Evolutionary conservation across 1,139 yeast genomes (phyloP).

Genomic region (Saccharomyces hybrid): DNA sequence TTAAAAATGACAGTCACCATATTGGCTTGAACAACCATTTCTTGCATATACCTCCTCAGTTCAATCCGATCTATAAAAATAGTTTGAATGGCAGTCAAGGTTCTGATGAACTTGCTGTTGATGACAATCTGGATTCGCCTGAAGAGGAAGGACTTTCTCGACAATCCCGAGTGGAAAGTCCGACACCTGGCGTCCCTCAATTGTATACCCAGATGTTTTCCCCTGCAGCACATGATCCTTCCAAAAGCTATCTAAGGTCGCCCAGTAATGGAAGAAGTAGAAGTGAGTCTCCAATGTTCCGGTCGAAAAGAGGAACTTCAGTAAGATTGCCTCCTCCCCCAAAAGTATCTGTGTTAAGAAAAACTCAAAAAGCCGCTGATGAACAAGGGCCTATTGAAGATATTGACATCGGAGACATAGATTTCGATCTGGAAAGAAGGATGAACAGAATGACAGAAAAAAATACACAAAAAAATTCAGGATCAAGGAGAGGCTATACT

Average conservation of each 20-base stretch:
- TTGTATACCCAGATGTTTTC: background rate
- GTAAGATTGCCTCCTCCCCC: conserved; percentile 34
- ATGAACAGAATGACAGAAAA: conserved; percentile 19
- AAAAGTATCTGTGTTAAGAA: conserved; percentile 26
- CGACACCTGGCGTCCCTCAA: conserved; percentile 1
- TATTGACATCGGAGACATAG: conserved; percentile 21
- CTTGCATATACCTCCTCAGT: conserved; percentile 29
- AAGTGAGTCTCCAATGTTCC: conserved; percentile 8
- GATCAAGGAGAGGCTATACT: conserved; percentile 25
- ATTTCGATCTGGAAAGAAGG: conserved; percentile 14
- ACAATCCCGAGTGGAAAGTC: background rate
- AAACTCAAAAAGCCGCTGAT: conserved; percentile 7
- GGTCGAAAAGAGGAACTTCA: background rate
- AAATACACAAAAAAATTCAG: conserved; percentile 29
- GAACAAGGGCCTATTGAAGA: conserved; percentile 16
- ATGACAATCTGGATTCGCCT: background rate
- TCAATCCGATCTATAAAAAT: conserved; percentile 20
- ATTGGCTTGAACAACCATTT: conserved; percentile 23
- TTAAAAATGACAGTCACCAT: conserved; percentile 17
- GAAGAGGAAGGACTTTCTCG: background rate
- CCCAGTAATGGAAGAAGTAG: conserved; percentile 5
- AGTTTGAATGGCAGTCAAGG: background rate
- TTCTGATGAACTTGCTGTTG: background rate
- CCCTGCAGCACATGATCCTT: background rate
- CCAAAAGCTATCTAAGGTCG: background rate